These are phyloP conservation scores for Fraxinus platypoda DNA, from an alignment of 305 asterid species.

Conservation along the genomic window DNA sequence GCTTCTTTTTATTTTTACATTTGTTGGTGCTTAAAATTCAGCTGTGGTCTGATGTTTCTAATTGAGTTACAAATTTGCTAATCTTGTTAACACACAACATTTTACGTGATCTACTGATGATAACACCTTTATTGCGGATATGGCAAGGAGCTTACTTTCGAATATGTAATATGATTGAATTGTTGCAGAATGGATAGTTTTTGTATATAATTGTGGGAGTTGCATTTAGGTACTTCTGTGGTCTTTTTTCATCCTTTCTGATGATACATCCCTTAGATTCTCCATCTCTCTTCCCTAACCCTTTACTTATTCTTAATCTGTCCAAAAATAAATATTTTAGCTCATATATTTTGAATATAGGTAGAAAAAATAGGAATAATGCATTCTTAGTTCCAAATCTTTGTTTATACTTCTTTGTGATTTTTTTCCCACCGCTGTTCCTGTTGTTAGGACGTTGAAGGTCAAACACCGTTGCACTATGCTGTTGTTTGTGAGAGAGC, in stretches of 20 bases:
- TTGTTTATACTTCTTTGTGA: neutral
- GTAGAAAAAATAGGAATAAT: neutral
- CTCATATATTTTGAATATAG: neutral
- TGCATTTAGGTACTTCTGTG: neutral
- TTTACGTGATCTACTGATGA: neutral
- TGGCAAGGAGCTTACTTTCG: neutral
- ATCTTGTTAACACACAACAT: neutral
- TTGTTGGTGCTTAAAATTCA: neutral
- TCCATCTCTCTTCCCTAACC: neutral
- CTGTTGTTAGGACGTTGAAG: conserved; percentile 73
- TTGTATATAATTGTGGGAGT: neutral
- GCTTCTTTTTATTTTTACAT: neutral
- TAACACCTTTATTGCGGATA: neutral
- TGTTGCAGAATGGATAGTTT: neutral
- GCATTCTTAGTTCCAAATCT: neutral
- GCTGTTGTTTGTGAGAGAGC: conserved; percentile 92
- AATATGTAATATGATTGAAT: neutral
- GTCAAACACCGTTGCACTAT: conserved; percentile 89
- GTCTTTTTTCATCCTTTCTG: neutral
- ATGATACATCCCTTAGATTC: neutral
- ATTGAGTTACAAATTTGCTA: neutral
- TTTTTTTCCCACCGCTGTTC: neutral
- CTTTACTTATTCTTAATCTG: neutral
- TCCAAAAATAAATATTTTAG: neutral
- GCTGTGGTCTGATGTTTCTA: neutral